Evolutionary conservation across 257 asterid species (phyloP), one percentile per base, ranked within the genome.

Genomic region (Nicotiana otophora): DNA sequence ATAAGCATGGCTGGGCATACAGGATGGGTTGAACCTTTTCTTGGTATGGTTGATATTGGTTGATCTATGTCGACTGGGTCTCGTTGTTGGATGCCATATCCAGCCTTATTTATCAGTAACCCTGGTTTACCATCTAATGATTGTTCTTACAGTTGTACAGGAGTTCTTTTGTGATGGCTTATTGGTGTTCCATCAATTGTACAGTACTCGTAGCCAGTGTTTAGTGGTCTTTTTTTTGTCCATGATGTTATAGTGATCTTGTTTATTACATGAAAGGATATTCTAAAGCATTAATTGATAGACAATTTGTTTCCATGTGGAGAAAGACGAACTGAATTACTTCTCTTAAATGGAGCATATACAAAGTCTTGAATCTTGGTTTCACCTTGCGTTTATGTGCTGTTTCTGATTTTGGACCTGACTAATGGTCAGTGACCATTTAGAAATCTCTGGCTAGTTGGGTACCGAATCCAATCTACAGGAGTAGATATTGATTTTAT

Each of bases 1-100:
- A 87, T 23, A 70, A 80, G 70, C 94, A 93, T 66, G 94, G 97
- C 51, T 96, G 99, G 98, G 99, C 98, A 77, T 93, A 96, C 85
- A 90, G 78, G 88, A 83, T 79, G 82, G 92, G 87, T 60, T 93
- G 87, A 90, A 28, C n/a, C 20, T 68, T 34, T 81, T 12, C 51
- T 23, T 23, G 55, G 57, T 79, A 65, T 46, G 70, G 46, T 54
- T 31, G 81, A 48, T 82, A 51, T 33, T 31, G 54, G 54, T 69
- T 14, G 70, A 17, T 64, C 10, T 19, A 30, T 30, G 12, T 30
- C 26, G 16, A 14, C 23, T 30, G 33, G 46, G 19, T 65, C 74
- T 31, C 74, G 31, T 65, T 39, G 36, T 67, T 33, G 16, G 75
- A 67, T 14, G 51, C 20, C 26, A 16, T 5, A 66, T 66, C 48